These are phyloP conservation scores for Schizophyllum commune DNA, from an alignment of 1,284 basidiomycete species.

Conservation along the genomic window DNA sequence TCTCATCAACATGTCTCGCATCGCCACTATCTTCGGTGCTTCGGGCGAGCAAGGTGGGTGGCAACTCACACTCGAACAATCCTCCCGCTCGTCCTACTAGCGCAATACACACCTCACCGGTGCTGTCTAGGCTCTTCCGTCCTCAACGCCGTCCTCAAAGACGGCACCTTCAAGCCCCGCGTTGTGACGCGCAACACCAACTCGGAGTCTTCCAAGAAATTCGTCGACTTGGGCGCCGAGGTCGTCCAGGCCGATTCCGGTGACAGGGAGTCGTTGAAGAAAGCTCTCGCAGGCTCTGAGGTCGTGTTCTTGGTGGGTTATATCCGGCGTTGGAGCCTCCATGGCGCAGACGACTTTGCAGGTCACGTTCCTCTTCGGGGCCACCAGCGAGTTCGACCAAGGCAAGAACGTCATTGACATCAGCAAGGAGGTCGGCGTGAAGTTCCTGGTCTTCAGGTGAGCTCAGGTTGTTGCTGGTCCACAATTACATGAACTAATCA, in stretches of 20 bases:
- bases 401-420: conserved; percentile 33
- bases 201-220: conserved; percentile 19
- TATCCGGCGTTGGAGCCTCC: background rate
- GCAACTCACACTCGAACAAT: background rate
- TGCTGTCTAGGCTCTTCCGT: conserved; percentile 16
- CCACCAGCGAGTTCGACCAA: conserved; percentile 19
- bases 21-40: conserved; percentile 6
- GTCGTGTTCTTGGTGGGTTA: conserved; percentile 29
- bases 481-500: conserved; percentile 1
- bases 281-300: conserved; percentile 26
- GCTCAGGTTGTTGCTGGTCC: conserved; percentile 1
- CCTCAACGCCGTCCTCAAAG: conserved; percentile 19
- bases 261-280: conserved; percentile 21
- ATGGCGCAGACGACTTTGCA: background rate
- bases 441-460: conserved; percentile 24
- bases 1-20: background rate
- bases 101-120: background rate
- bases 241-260: conserved; percentile 25
- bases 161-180: conserved; percentile 25
- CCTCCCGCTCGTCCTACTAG: too few relatives aligned
- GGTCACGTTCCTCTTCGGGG: conserved; percentile 14
- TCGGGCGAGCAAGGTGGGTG: background rate
- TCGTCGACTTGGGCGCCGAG: conserved; percentile 23
- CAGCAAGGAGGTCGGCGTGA: conserved; percentile 17
- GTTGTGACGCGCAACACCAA: conserved; percentile 22